Evolutionary conservation across 1,284 basidiomycete genomes (phyloP), one percentile per base, ranked within the genome.

Genomic region (Leccinum pachyderme): DNA sequence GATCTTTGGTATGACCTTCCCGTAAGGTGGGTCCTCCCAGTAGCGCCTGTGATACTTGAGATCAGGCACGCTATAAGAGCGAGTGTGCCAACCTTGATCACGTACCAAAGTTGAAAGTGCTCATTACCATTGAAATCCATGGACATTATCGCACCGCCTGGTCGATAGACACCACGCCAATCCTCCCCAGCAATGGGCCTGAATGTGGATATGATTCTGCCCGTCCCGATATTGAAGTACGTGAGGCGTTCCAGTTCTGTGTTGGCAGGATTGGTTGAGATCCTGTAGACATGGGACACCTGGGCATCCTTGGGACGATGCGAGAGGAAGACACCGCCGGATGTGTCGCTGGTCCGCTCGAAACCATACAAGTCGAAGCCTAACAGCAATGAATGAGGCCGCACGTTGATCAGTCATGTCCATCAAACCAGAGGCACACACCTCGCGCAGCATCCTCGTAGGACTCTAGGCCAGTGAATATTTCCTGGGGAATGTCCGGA

Each of bases 111-210:
- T n/a, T 75, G 74, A 55, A 73, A 75, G 22, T 69, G 65, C 33
- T 74, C 72, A 43, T 74, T 75, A 32, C 74, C 74, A 35, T 72
- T 68, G 15, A 73, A 61, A 48, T 75, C 74, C 72, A 75, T 75
- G 4, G 59, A 54, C 63, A 75, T 67, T 41, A 75, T 61, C 2
- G 73, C 65, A 15, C 74, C 72, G n/a, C 73, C 72, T 15, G 63
- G 48, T 35, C 74, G 66, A 53, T 61, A 67, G 24, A 61, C 55
- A 2, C 73, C 72, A 39, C 71, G 63, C 73, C 73, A 75, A 49
- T 75, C 71, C n/a, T 74, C 74, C 15, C 69, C 72, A 33, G 49
- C 41, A 27, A 75, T 66, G 7, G 71, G 47, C 22, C 9, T 32
- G 50, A 72, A 71, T 2, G 50, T 37, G 9, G 59, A 57, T 55